Conservation (phyloP, 2,329 filamentous ascomycete genomes). For the Teratosphaeria nubilosa region DNA sequence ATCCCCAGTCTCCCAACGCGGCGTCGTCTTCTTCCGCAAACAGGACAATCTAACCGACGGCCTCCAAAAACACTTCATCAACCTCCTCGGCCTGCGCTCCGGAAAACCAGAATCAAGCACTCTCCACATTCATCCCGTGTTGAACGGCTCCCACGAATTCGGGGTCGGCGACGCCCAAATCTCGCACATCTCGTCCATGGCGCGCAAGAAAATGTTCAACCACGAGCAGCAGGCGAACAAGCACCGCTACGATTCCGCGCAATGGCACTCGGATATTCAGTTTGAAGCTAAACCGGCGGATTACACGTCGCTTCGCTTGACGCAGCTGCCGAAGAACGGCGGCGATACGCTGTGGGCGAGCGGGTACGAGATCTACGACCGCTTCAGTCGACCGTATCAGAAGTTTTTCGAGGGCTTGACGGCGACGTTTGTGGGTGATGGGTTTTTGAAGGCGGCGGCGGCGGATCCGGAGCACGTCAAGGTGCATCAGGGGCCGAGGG, state of each 20-base stretch:
- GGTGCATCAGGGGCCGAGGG: constrained; percentile 6
- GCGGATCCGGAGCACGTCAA: constrained; percentile 35
- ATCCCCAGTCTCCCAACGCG: constrained; percentile 51
- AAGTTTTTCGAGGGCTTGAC: constrained; percentile 49
- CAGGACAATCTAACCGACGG: constrained; percentile 53
- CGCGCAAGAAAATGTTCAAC: constrained; percentile 22
- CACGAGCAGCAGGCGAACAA: constrained; percentile 1
- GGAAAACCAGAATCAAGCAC: constrained; percentile 49
- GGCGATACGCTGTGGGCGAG: constrained; percentile 30
- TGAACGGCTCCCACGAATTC: constrained; percentile 35
- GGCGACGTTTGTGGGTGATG: constrained; percentile 26
- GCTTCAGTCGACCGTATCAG: constrained; percentile 46
- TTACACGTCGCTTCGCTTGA: constrained; percentile 29
- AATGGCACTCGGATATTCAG: constrained; percentile 43
- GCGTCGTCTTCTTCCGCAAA: constrained; percentile 60
- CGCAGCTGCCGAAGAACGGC: constrained; percentile 33
- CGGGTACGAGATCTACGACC: constrained; percentile 49
- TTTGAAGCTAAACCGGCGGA: constrained; percentile 34
- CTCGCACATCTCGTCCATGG: constrained; percentile 29
- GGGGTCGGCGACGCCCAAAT: constrained; percentile 30
- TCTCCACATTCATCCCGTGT: constrained; percentile 52
- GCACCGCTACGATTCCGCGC: constrained; percentile 10
- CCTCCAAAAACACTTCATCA: constrained; percentile 53
- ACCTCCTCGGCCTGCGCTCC: constrained; percentile 49
- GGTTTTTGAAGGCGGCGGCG: constrained; percentile 29